Percentiles rank a stretch among this genome's conserved stretches.
Conservation (phyloP, 768 basidiomycete genomes). For the Naematelia aurantialba region DNA sequence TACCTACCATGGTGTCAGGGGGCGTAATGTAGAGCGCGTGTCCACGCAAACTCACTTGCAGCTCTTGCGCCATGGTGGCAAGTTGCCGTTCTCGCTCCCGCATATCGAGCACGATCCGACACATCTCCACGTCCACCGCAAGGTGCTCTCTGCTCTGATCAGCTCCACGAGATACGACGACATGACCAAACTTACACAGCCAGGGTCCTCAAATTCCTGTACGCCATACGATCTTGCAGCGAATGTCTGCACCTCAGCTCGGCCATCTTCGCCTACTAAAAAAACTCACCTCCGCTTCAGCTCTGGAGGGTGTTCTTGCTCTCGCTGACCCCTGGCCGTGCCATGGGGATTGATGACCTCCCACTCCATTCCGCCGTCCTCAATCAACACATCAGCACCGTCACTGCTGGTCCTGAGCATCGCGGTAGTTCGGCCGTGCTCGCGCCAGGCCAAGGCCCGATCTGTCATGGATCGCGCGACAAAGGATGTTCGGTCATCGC, state of each 20-base stretch:
- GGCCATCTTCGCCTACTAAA: neutral
- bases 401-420: constrained; percentile 40
- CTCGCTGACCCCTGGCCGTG: constrained; percentile 21
- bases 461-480: constrained; percentile 11
- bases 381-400: constrained; percentile 38
- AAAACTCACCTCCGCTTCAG: constrained; percentile 21
- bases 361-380: constrained; percentile 40
- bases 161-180: constrained; percentile 1
- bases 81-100: constrained; percentile 27
- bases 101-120: constrained; percentile 26
- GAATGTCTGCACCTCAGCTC: constrained; percentile 23
- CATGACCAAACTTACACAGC: constrained; percentile 25
- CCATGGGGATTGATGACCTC: constrained; percentile 38
- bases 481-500: constrained; percentile 4
- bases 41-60: constrained; percentile 21
- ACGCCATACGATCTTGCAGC: constrained; percentile 21
- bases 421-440: constrained; percentile 18
- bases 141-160: constrained; percentile 31
- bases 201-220: constrained; percentile 21
- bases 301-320: neutral
- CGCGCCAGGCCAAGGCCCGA: constrained; percentile 27
- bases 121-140: constrained; percentile 37
- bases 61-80: constrained; percentile 21
- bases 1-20: constrained; percentile 10
- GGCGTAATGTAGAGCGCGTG: neutral